Base-by-base conservation (phyloP, 352 stramenopile genomes). In the Phytophthora cactorum region DNA sequence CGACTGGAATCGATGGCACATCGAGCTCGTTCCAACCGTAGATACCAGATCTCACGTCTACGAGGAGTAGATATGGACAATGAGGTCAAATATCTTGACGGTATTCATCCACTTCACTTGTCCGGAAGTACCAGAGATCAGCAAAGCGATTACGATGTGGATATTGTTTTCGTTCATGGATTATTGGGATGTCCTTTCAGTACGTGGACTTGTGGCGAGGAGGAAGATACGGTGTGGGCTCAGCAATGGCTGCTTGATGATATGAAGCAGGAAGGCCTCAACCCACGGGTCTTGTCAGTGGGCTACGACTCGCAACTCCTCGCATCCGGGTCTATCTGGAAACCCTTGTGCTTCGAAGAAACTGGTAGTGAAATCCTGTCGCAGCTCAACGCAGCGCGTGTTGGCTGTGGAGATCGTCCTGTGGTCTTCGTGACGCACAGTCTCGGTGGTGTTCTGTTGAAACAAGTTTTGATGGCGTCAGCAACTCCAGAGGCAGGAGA, bases 391-490 rank as follows among this genome's bases (percentile, higher is more conserved):
- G 79, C 81, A 0, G 88, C 88, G 1, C 75, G 78, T 9, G 82
- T 96, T 5, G 88, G 88, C 27, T 74, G 70, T 49, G 74, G 68
- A 8, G 71, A 82, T 29, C 84, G 86, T 7, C 88, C 88, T 0
- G 84, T 96, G 7, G 77, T 94, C 10, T 96, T 96, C 69, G 85
- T 96, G 41, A 93, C 86, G 5, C 88, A 96, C 61, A 93, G 82
- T 63, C 80, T 96, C n/a, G 88, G 88, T n/a, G 88, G 88, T 6
- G 74, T 94, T 5, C 60, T 96, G 32, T 60, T 96, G 9, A 96
- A 96, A 63, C 84, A 96, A 60, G 78, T 96, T 52, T 76, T 96
- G 25, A 68, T 92, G 28, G 77, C 91, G 44, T 81, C 81, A 1
- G 52, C 72, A 1, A 62, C 54, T 14, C 51, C 66, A 1, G 49